Conservation (phyloP, 2,329 filamentous ascomycete species). For the Hymenoscyphus infarciens region DNA sequence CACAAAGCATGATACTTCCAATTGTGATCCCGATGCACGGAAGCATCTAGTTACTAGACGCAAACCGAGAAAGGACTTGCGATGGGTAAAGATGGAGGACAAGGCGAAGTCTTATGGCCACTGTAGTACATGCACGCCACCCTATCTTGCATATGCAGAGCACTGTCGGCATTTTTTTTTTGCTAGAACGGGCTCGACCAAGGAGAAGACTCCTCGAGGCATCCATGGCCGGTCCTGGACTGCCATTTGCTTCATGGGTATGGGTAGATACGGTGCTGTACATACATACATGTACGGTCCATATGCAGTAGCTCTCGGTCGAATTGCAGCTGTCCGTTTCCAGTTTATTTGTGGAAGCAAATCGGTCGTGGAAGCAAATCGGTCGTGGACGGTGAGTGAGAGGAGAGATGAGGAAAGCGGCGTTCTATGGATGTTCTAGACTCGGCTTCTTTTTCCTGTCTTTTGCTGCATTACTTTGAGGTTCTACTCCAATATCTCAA, state of each 20-base stretch:
- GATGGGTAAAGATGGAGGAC: not conserved
- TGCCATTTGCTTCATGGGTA: no score
- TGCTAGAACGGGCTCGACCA: not conserved
- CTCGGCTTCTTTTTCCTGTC: not conserved
- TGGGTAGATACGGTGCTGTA: not conserved
- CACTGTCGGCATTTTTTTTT: not conserved
- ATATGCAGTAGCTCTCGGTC: not conserved
- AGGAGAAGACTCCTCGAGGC: not conserved
- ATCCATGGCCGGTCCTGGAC: not conserved
- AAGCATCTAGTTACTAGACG: not conserved
- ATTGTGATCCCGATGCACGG: not conserved
- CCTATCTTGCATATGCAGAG: not conserved
- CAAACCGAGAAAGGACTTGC: not conserved
- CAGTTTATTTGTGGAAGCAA: not conserved
- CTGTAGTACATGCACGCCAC: not conserved
- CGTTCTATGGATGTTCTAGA: not conserved
- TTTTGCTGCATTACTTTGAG: no score
- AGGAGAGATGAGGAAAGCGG: not conserved
- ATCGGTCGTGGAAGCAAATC: not conserved
- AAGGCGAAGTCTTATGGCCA: not conserved
- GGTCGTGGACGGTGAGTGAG: not conserved
- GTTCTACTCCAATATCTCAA: no score
- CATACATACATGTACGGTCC: not conserved
- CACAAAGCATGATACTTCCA: not conserved
- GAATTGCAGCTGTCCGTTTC: not conserved